Percentiles rank a stretch among this genome's conserved stretches.
These are phyloP conservation scores for Penicillium freii DNA, from an alignment of 2,329 filamentous ascomycete genomes.

Conservation along the genomic window DNA sequence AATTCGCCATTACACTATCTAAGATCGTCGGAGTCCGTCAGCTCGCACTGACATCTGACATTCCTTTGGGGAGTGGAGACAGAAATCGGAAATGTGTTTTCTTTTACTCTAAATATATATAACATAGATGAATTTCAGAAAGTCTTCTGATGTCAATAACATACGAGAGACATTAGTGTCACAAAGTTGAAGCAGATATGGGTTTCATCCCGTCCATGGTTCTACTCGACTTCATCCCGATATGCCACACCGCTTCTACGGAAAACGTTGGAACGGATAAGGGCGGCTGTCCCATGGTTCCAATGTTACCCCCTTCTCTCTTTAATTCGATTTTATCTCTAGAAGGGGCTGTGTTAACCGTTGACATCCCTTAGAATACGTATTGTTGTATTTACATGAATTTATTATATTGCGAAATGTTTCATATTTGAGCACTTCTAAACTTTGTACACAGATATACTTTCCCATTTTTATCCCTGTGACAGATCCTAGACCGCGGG, in stretches of 20 bases:
- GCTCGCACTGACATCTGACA: slow-evolving; percentile 33
- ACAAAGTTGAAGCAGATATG: not conserved
- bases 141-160: slow-evolving; percentile 1
- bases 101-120: not conserved
- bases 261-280: not conserved
- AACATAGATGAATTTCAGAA: not conserved
- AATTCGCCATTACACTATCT: slow-evolving; percentile 18
- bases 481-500: slow-evolving; percentile 10
- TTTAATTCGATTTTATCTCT: not conserved
- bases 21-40: slow-evolving; percentile 13
- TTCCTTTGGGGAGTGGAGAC: slow-evolving; percentile 13
- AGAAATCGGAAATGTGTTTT: not conserved
- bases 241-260: slow-evolving; percentile 28
- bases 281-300: slow-evolving; percentile 19
- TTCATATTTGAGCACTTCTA: not conserved
- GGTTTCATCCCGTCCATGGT: slow-evolving; percentile 6
- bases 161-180: not conserved
- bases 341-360: not conserved
- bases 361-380: not conserved
- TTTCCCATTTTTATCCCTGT: slow-evolving; percentile 7
- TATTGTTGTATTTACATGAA: too few relatives aligned
- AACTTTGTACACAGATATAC: not conserved
- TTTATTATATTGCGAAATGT: not conserved
- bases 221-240: not conserved
- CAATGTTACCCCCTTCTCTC: slow-evolving; percentile 19